Evolutionary conservation across 306 rosid species (phyloP), one percentile per base, ranked within the genome.

Genomic region (Sphenostylis stenocarpa): DNA sequence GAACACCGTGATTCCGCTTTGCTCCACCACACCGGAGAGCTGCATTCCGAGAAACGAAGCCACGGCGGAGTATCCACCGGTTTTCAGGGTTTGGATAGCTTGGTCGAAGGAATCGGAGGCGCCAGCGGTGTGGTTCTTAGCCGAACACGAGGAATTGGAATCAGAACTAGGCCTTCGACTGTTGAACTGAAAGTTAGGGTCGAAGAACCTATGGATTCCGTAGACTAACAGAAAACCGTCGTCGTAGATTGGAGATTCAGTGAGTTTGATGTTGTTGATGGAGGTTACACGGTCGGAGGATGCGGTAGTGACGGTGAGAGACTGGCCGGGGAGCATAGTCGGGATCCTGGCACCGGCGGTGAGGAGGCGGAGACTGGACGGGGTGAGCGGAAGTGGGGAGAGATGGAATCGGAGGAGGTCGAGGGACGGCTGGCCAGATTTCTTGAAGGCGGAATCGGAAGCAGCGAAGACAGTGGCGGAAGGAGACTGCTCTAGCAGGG

Each of bases 381-480:
- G 80, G 0, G 91, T 85, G 1, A 89, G 76, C 3, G 86, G 87
- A 24, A 86, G 41, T 1, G 91, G 90, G 12, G 77, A 77, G 74
- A 87, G 70, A 85, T 94, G 98, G 77, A 70, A 83, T 6, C 84
- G 95, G 53, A 94, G 96, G 33, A 91, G 90, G 41, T 91, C 80
- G 67, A 89, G 87, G 12, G 97, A 73, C 0, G 98, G 98, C 58
- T 94, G 98, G 12, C 98, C 98, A 2, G 80, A 63, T 38, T 63
- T 83, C 39, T 48, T 56, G 88, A 94, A 94, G 0, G 95, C 83
- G 21, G 88, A 9, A 71, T 94, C 97, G 10, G 94, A 75, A 1
- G 96, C 97, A 13, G 96, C 89, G 83, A 94, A 94, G 72, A 94
- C 81, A 71, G 98, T 91, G 85, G 87, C 85, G 5, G 91, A 85